These are phyloP conservation scores for Neurospora sp. DNA, from an alignment of 495 filamentous ascomycete species.

Conservation along the genomic window DNA sequence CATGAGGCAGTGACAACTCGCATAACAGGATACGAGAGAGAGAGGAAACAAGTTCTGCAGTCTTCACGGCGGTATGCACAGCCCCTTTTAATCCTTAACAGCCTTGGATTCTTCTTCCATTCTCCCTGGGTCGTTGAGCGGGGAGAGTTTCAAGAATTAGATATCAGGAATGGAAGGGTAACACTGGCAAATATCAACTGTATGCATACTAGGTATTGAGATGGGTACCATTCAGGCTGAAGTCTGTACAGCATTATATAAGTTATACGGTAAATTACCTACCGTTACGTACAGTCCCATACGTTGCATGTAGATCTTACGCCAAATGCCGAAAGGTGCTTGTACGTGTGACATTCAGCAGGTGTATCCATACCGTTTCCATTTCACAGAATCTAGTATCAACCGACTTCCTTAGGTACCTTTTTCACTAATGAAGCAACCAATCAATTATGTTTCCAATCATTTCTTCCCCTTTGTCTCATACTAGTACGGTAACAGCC, in stretches of 20 bases:
- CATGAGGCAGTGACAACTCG: neutral
- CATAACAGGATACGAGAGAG: neutral
- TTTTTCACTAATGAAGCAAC: neutral
- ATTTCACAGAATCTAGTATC: neutral
- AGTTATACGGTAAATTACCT: neutral
- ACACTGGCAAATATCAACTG: neutral
- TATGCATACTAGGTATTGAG: neutral
- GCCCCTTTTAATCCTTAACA: neutral
- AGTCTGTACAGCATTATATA: neutral
- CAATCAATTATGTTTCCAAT: neutral
- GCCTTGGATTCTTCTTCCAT: neutral
- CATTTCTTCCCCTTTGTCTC: neutral
- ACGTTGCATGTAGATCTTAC: neutral
- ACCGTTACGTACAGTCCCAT: neutral
- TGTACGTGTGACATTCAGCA: neutral
- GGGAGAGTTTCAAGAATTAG: no score
- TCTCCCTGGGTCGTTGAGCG: neutral
- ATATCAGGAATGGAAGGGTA: neutral
- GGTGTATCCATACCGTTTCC: neutral
- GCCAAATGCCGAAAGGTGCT: neutral
- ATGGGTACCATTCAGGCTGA: neutral
- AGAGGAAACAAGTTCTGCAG: neutral
- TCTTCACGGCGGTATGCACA: neutral
- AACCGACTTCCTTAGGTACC: neutral
- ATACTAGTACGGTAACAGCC: neutral